Conservation (phyloP, 495 filamentous ascomycete genomes). For the Margaritispora aquatica region DNA sequence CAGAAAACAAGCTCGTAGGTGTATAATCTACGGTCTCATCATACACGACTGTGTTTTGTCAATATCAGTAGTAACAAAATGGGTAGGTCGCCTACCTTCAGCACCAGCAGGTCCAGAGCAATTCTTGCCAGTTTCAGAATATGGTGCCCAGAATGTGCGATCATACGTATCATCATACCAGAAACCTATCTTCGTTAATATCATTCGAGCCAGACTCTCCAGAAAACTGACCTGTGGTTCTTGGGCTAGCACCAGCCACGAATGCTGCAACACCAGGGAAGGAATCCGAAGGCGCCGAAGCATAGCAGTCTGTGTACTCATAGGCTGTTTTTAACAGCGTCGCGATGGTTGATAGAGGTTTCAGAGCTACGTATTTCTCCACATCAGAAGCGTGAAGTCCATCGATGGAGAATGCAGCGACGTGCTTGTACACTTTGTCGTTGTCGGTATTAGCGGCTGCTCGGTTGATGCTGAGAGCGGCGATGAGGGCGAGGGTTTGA, state of each 20-base stretch:
- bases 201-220: too few relatives aligned
- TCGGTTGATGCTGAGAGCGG: neutral
- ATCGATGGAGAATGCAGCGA: constrained; percentile 26
- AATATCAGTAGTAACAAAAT: too few relatives aligned
- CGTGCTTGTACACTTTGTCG: constrained; percentile 25
- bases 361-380: constrained; percentile 23
- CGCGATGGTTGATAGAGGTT: constrained; percentile 26
- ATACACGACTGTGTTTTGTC: constrained; percentile 20
- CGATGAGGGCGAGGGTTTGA: constrained; percentile 3
- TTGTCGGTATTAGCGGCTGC: neutral
- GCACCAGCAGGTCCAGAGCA: constrained; percentile 27
- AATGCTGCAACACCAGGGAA: constrained; percentile 28
- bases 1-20: constrained; percentile 26
- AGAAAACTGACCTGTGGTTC: constrained; percentile 22
- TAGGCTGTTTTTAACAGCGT: constrained; percentile 24
- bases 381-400: constrained; percentile 26
- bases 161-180: constrained; percentile 35
- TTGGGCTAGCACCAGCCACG: constrained; percentile 20
- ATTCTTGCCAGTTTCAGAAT: constrained; percentile 12
- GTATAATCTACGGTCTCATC: constrained; percentile 28
- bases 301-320: constrained; percentile 27
- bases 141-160: constrained; percentile 24
- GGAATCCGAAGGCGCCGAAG: constrained; percentile 29
- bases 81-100: constrained; percentile 22
- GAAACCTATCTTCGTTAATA: constrained; percentile 5